phyloP scores from a whole-genome alignment of 2,329 filamentous ascomycete species.

The Colletotrichum sp. region DNA sequence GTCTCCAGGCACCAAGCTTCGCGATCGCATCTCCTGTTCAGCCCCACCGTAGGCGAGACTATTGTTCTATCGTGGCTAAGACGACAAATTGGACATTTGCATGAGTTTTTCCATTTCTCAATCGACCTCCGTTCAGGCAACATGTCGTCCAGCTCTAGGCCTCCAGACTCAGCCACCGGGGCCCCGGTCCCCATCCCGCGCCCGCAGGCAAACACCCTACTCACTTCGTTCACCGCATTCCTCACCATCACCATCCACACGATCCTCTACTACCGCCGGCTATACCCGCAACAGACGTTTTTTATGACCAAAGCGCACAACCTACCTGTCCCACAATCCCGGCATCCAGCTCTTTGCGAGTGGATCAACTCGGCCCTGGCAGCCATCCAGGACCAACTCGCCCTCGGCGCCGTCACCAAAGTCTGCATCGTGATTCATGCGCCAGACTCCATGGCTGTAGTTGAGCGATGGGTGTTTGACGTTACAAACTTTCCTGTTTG shows the following conservation, averaged over 20 bases:
- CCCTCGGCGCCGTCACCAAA: conserved; percentile 54
- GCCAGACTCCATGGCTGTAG: conserved; percentile 40
- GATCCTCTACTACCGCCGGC: conserved; percentile 79
- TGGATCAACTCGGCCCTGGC: conserved; percentile 85
- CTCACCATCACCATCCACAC: conserved; percentile 84
- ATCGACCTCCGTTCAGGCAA: not conserved
- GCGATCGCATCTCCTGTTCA: not conserved
- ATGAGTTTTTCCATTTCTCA: not conserved
- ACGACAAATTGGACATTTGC: not conserved
- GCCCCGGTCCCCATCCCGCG: conserved; percentile 32
- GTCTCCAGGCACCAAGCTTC: not conserved
- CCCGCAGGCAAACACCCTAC: conserved; percentile 58
- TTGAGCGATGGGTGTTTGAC: conserved; percentile 69
- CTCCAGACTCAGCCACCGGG: not conserved
- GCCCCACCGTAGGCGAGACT: not conserved
- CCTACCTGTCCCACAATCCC: conserved; percentile 81
- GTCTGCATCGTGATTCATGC: conserved; percentile 55
- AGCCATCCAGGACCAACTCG: conserved; percentile 73
- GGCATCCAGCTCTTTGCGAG: conserved; percentile 82
- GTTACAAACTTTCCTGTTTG: conserved; percentile 55
- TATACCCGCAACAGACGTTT: conserved; percentile 83
- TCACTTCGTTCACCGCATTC: conserved; percentile 77
- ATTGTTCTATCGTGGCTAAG: not conserved
- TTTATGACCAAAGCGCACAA: conserved; percentile 82
- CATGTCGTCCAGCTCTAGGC: conserved; percentile 6